Evolutionary conservation across 805 yeast species (phyloP).

Genomic region (Wickerhamiella vanderwaltii): DNA sequence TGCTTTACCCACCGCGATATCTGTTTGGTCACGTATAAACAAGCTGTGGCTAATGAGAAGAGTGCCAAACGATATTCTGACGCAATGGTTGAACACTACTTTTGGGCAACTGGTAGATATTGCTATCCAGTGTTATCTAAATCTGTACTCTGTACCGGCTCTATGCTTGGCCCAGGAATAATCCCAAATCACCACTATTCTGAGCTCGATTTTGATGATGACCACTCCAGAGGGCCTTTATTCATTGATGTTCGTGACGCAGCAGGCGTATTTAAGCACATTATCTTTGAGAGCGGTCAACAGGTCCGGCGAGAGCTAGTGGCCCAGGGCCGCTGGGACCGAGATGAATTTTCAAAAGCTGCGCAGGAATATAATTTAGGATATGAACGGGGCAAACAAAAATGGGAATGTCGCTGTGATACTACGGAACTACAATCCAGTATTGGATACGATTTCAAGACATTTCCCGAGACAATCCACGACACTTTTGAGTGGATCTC

Average conservation of each 20-base stretch:
- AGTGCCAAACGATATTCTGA: slow-evolving; percentile 4
- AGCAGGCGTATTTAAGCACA: not conserved
- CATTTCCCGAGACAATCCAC: not conserved
- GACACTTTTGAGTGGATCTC: slow-evolving; percentile 6
- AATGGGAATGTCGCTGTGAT: not conserved
- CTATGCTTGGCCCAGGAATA: slow-evolving; percentile 4
- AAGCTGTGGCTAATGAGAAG: not conserved
- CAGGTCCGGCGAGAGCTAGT: slow-evolving; percentile 3
- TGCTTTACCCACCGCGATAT: slow-evolving; percentile 6
- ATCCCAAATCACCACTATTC: not conserved
- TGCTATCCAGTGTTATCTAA: not conserved
- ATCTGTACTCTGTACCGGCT: not conserved
- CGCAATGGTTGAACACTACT: slow-evolving; percentile 9
- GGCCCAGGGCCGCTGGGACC: slow-evolving; percentile 7
- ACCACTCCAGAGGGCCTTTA: not conserved
- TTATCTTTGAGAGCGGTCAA: not conserved
- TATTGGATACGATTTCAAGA: slow-evolving; percentile 1
- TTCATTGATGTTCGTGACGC: slow-evolving; percentile 9
- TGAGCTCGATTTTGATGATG: not conserved
- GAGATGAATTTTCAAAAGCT: not conserved
- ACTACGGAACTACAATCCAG: not conserved
- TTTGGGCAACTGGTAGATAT: not conserved
- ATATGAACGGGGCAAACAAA: not conserved
- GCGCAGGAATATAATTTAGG: not conserved
- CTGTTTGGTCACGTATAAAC: slow-evolving; percentile 1